These are phyloP conservation scores for Neofusicoccum laricinum DNA, from an alignment of 2,329 filamentous ascomycete species.

Conservation along the genomic window DNA sequence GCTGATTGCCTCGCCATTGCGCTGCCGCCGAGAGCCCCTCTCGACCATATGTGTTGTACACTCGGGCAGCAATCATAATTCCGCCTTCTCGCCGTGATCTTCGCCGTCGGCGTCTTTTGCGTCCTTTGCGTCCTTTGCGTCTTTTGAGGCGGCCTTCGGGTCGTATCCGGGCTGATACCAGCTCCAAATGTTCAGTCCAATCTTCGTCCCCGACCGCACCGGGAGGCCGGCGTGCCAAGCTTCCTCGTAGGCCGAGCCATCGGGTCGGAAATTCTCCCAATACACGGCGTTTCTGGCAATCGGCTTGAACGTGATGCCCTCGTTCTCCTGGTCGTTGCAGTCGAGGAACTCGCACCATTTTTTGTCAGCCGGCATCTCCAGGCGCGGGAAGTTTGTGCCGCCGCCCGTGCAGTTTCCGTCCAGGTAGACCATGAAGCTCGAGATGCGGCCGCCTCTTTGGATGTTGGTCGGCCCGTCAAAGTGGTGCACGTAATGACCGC, in stretches of 20 bases:
- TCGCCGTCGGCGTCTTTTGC: not conserved
- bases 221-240: slow-evolving; percentile 62
- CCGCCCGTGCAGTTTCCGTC: slow-evolving; percentile 52
- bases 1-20: not conserved
- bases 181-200: slow-evolving; percentile 65
- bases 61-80: not conserved
- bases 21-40: not conserved
- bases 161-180: slow-evolving; percentile 49
- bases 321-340: slow-evolving; percentile 40
- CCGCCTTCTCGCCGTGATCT: not conserved
- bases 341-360: slow-evolving; percentile 59
- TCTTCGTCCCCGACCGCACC: slow-evolving; percentile 54
- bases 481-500: slow-evolving; percentile 58
- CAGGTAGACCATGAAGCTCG: slow-evolving; percentile 63
- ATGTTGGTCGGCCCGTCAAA: slow-evolving; percentile 43
- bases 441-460: slow-evolving; percentile 37
- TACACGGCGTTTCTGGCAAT: slow-evolving; percentile 59
- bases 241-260: slow-evolving; percentile 57
- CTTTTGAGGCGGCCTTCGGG: not conserved
- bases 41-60: not conserved
- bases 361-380: slow-evolving; percentile 42
- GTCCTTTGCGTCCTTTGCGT: not conserved
- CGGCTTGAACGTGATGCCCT: slow-evolving; percentile 58
- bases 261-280: slow-evolving; percentile 58
- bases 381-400: slow-evolving; percentile 58